These are phyloP conservation scores for Paraphoma chrysanthemicola DNA, from an alignment of 2,329 filamentous ascomycete species.

Conservation along the genomic window DNA sequence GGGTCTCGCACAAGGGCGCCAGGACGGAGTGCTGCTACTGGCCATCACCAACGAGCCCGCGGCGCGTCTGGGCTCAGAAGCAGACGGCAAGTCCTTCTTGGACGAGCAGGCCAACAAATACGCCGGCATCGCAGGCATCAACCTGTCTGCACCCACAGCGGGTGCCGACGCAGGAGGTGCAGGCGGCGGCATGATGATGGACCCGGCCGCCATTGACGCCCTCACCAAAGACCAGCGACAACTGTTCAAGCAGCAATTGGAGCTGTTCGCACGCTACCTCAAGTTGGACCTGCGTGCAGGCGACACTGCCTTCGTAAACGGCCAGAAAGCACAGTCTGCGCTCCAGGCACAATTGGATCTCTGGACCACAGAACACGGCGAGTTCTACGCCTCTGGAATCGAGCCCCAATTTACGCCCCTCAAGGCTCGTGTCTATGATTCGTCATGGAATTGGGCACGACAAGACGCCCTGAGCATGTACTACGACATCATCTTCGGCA, in stretches of 20 bases:
- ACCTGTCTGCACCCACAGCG: constrained; percentile 73
- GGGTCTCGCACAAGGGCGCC: constrained; percentile 84
- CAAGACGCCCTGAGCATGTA: constrained; percentile 99
- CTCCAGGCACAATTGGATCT: constrained; percentile 93
- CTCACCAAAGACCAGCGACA: constrained; percentile 95
- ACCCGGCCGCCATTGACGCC: constrained; percentile 94
- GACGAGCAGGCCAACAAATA: constrained; percentile 92
- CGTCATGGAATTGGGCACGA: constrained; percentile 98
- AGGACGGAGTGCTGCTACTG: constrained; percentile 87
- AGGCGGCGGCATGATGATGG: constrained; percentile 97
- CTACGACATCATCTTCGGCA: constrained; percentile 98
- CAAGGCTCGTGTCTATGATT: constrained; percentile 96
- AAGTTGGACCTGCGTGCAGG: constrained; percentile 97
- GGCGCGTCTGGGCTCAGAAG: constrained; percentile 85
- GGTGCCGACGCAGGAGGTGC: constrained; percentile 75
- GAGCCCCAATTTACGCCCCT: constrained; percentile 91
- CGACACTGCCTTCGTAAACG: constrained; percentile 88
- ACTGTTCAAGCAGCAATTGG: constrained; percentile 97
- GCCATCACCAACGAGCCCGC: constrained; percentile 93
- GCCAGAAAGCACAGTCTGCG: constrained; percentile 83
- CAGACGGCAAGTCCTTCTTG: constrained; percentile 89
- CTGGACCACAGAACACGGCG: constrained; percentile 94
- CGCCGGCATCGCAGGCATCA: constrained; percentile 82
- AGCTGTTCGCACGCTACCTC: constrained; percentile 91
- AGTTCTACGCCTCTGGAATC: constrained; percentile 94